These are phyloP conservation scores for Beta corolliflora DNA, from an alignment of 179 eudicot species.

Conservation along the genomic window DNA sequence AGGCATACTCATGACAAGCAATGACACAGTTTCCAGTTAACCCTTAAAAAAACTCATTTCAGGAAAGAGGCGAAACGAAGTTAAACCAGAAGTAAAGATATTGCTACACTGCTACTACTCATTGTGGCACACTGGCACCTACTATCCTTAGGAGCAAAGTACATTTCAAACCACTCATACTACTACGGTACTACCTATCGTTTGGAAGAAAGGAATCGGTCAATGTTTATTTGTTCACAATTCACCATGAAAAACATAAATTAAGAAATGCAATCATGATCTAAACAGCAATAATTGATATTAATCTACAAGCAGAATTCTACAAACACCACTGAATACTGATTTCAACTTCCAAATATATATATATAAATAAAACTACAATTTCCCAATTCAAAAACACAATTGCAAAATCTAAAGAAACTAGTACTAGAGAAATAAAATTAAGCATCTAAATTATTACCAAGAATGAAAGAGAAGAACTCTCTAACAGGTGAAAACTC, in stretches of 20 bases:
- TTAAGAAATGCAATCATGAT: not conserved
- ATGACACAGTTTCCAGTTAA: not conserved
- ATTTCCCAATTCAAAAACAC: not conserved
- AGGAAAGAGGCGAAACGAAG: not conserved
- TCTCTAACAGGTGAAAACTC: conserved; percentile 89
- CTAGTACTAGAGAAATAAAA: not conserved
- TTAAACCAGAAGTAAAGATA: not conserved
- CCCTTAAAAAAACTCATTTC: not conserved
- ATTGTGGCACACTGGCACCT: too few species aligned
- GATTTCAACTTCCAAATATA: not conserved
- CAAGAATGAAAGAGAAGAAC: conserved; percentile 65
- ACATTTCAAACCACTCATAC: not conserved
- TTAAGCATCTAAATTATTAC: conserved; percentile 57
- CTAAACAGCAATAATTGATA: conserved; percentile 19
- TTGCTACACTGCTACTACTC: not conserved
- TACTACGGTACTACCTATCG: not conserved
- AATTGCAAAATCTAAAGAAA: not conserved
- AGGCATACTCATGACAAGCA: not conserved
- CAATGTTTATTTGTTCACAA: not conserved
- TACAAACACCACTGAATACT: conserved; percentile 24
- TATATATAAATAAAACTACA: not conserved
- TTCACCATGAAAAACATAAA: not conserved
- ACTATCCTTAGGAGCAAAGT: too few species aligned
- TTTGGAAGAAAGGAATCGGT: not conserved
- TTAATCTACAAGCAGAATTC: conserved; percentile 34